Base-by-base conservation (phyloP, 2,329 filamentous ascomycete species). In the Trichophyton simii region DNA sequence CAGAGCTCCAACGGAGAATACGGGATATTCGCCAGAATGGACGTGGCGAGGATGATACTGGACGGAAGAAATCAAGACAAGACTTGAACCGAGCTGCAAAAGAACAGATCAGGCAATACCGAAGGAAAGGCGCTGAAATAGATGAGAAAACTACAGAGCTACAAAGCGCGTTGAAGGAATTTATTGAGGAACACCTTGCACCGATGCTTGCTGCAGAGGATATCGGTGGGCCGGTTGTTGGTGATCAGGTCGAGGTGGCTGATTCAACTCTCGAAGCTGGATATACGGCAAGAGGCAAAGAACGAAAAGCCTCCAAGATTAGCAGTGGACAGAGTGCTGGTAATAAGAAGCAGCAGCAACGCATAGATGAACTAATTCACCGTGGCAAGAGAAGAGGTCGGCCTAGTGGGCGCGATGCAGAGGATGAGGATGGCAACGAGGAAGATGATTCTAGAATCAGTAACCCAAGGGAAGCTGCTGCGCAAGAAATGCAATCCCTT, bases 201-300 rank as follows among this genome's bases (percentile, higher is more conserved):
- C 75, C 82, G 2, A 88, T 92, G 83, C 78, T 95, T 50, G 89
- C 89, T 5, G 88, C 88, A 0, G 90, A 95, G 74, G 88, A 91
- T 68, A 79, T 91, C 0, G 90, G 90, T 6, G 89, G 90, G 0
- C 89, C 90, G 0, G 86, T 91, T 9, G 88, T 91, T 0, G 88
- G 90, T 2, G 87, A 89, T 66, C 78, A 86, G 67, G 79, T 87
- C 69, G 83, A 87, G 74, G 85, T 77, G 67, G 81, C 77, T 7
- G 81, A 87, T 52, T 82, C 75, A 11, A 77, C 72, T 6, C 72
- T 82, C 46, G 77, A 77, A 59, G 75, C 76, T 28, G 80, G 80
- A n/a, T 82, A 82, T 70, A 82, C 79, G 2, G 74, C 74, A 46
- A 76, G 79, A 64, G 80, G 80, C 15, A 80, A 77, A 58, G 72